Base-by-base conservation (phyloP, 2,329 filamentous ascomycete genomes). In the Pseudopyricularia javanii region DNA sequence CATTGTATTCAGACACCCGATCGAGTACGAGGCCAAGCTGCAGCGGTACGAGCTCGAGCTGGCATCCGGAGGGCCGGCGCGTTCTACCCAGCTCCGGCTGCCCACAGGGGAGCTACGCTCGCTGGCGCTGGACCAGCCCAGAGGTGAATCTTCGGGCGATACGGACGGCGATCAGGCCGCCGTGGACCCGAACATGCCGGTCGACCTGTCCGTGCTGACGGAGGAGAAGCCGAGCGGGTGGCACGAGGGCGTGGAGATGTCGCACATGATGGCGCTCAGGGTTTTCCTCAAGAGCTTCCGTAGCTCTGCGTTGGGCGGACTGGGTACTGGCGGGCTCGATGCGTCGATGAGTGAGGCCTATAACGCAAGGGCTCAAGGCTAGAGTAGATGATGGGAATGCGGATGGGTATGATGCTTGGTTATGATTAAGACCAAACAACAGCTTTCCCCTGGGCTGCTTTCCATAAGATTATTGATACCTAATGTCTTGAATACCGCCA, bases 131-230 rank as follows among this genome's bases (percentile, higher is more conserved):
- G 40, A 45, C 22, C 20, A 45, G 40, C 20, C 22, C 11, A 20
- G 9, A 4, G 37, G 37, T 12, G 40, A 14, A 6, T 6, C 12
- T 20, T 17, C 9, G 9, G 17, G 26, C 3, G 4, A 15, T 5
- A 3, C 8, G 2, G 26, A 33, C 9, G 14, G 49, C 49, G 26
- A 14, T 8, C n/a, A 17, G n/a, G n/a, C 3, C 3, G 22, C 49
- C 6, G 20, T 11, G 22, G 49, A 43, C 24, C 34, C 22, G n/a
- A 50, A 56, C 30, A n/a, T 56, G 28, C 55, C 55, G 1, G 55
- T 51, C 2, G 55, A 56, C 20, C 37, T 56, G 48, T 56, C 55
- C 26, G 55, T 54, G 33, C 6, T 56, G 43, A 56, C 55, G 22
- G 55, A 56, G 32, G 53, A 54, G 51, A 26, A 43, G 22, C 53